Evolutionary conservation across 2,329 filamentous ascomycete genomes (phyloP).

Genomic region (Rhynchosporium graminicola): DNA sequence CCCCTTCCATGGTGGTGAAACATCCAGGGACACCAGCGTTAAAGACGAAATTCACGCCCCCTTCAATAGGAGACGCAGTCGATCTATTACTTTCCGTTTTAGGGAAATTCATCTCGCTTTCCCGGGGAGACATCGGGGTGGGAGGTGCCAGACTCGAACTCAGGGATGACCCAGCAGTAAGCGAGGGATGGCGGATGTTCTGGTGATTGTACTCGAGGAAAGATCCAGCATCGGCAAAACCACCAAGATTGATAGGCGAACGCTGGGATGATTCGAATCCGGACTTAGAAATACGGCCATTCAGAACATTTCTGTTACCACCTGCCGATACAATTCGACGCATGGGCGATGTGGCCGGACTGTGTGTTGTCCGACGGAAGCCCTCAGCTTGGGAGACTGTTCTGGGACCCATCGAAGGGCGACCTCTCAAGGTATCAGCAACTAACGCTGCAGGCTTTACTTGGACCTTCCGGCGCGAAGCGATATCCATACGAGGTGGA

Average conservation of each 20-base stretch:
- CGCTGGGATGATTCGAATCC: slow-evolving; percentile 38
- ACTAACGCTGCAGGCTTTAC: slow-evolving; percentile 37
- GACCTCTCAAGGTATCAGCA: slow-evolving; percentile 32
- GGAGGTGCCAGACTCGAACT: slow-evolving; percentile 40
- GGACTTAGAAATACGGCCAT: slow-evolving; percentile 37
- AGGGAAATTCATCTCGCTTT: slow-evolving; percentile 34
- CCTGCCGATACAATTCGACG: slow-evolving; percentile 39
- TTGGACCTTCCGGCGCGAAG: slow-evolving; percentile 38
- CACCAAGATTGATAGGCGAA: slow-evolving; percentile 38
- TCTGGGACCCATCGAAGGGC: slow-evolving; percentile 36
- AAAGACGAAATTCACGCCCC: slow-evolving; percentile 32
- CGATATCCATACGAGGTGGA: slow-evolving; percentile 38
- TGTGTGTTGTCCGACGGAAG: slow-evolving; percentile 34
- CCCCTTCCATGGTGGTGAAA: slow-evolving; percentile 32
- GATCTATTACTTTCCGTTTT: slow-evolving; percentile 31
- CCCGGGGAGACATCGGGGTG: slow-evolving; percentile 39
- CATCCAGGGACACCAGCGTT: slow-evolving; percentile 28
- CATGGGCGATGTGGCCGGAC: slow-evolving; percentile 39
- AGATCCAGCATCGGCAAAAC: slow-evolving; percentile 33
- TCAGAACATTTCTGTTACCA: slow-evolving; percentile 36
- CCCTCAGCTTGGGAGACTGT: slow-evolving; percentile 39
- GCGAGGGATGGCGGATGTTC: slow-evolving; percentile 30
- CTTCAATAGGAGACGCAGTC: slow-evolving; percentile 35
- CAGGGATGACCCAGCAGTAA: slow-evolving; percentile 34
- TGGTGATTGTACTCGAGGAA: slow-evolving; percentile 38